Conservation (phyloP, 257 asterid species). For the Penstemon eatonii region DNA sequence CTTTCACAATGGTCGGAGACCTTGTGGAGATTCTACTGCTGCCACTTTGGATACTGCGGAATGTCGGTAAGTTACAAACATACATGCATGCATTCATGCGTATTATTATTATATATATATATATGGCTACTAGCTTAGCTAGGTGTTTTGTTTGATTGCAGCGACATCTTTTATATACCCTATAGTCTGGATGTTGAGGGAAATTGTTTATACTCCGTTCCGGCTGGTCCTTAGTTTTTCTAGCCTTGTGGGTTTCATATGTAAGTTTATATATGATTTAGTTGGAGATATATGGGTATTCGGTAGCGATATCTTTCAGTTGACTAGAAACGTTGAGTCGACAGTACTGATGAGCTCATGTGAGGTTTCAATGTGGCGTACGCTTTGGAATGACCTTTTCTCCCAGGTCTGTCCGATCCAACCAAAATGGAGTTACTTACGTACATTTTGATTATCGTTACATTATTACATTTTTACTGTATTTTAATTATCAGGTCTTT, state of each 20-base stretch:
- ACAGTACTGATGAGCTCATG: constrained; percentile 43
- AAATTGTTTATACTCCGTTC: constrained; percentile 43
- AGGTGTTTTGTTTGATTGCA: constrained; percentile 33
- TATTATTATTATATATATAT: no score
- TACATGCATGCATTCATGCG: no score
- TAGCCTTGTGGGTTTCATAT: constrained; percentile 37
- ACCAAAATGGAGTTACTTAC: background rate
- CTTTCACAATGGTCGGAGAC: constrained; percentile 42
- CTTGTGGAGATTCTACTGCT: constrained; percentile 52
- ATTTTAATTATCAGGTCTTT: constrained; percentile 46
- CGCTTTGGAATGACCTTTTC: constrained; percentile 86
- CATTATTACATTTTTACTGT: background rate
- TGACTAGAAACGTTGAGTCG: constrained; percentile 51
- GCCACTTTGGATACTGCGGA: constrained; percentile 60
- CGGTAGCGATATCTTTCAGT: constrained; percentile 48
- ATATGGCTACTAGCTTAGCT: no score
- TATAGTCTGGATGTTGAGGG: constrained; percentile 56
- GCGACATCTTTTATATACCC: constrained; percentile 55
- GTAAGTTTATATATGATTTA: constrained; percentile 36
- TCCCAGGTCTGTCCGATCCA: constrained; percentile 45
- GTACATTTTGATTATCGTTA: background rate
- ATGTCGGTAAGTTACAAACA: constrained; percentile 45
- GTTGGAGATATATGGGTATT: constrained; percentile 46
- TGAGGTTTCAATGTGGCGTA: constrained; percentile 75
- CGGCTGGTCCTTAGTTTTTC: constrained; percentile 44